These are phyloP conservation scores for Diaporthe eres DNA, from an alignment of 2,329 filamentous ascomycete species.

Conservation along the genomic window DNA sequence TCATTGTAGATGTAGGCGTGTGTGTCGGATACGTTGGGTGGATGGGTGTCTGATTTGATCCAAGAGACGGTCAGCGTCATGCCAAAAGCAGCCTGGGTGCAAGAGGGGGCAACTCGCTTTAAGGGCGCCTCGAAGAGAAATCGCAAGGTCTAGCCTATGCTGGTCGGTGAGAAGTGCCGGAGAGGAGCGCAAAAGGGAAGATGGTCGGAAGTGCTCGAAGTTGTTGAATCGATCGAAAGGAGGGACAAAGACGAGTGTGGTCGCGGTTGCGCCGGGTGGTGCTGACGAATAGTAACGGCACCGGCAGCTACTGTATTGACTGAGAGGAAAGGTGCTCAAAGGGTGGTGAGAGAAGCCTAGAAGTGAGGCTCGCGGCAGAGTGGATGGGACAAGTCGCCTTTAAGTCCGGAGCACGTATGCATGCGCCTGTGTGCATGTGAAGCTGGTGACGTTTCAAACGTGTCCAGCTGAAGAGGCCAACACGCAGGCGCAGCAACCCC, in stretches of 20 bases:
- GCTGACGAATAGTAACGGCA: background rate
- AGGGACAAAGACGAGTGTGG: background rate
- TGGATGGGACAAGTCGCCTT: background rate
- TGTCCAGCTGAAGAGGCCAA: constrained; percentile 26
- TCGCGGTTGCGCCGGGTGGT: background rate
- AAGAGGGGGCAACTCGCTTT: background rate
- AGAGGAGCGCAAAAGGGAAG: background rate
- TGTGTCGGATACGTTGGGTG: background rate
- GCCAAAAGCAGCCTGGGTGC: background rate
- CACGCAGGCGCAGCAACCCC: background rate
- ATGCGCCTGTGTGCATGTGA: constrained; percentile 20
- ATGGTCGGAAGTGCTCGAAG: background rate
- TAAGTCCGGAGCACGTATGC: background rate
- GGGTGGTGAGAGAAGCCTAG: background rate
- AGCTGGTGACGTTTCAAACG: constrained; percentile 33
- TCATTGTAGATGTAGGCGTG: background rate
- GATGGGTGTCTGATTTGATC: background rate
- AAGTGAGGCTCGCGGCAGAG: background rate
- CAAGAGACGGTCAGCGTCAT: background rate
- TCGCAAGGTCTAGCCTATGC: background rate
- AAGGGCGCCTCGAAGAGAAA: background rate
- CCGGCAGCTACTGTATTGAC: background rate
- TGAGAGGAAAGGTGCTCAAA: too few species aligned
- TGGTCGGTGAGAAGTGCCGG: background rate
- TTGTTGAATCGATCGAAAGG: background rate